phyloP scores from a whole-genome alignment of 1,284 basidiomycete genomes.

The Flammula alnicola region DNA sequence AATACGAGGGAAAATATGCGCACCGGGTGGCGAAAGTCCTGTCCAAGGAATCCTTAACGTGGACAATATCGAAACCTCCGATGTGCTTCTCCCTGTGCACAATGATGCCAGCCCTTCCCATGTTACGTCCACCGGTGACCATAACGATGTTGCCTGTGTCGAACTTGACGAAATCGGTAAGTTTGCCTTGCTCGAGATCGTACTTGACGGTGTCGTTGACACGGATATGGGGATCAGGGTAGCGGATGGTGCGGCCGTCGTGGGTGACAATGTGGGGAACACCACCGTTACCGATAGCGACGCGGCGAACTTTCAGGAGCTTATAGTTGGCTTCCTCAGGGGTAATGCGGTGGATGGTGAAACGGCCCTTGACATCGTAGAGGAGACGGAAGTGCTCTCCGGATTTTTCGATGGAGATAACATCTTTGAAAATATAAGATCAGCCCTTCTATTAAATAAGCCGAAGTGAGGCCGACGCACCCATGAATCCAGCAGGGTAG shows the following conservation, averaged over 20 bases:
- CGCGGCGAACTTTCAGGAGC: constrained; percentile 94
- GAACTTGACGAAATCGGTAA: constrained; percentile 93
- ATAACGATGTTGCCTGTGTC: constrained; percentile 98
- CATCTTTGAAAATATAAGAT: constrained; percentile 60
- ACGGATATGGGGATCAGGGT: constrained; percentile 95
- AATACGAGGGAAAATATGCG: constrained; percentile 34
- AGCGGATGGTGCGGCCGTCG: constrained; percentile 99
- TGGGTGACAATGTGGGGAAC: constrained; percentile 98
- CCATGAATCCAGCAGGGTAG: constrained; percentile 98
- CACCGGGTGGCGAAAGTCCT: constrained; percentile 95
- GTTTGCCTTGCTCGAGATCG: constrained; percentile 95
- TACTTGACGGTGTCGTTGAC: constrained; percentile 99
- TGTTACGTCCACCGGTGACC: constrained; percentile 99
- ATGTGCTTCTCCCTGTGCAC: constrained; percentile 96
- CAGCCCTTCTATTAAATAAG: not conserved
- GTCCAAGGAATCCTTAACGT: constrained; percentile 95
- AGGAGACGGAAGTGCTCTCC: constrained; percentile 99
- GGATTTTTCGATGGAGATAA: constrained; percentile 97
- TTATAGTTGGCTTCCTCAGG: constrained; percentile 98
- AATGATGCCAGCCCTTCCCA: constrained; percentile 97
- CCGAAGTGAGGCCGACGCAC: constrained; percentile 49
- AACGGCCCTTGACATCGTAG: constrained; percentile 99
- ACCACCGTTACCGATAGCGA: constrained; percentile 91
- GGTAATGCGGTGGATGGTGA: constrained; percentile 99
- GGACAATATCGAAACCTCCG: constrained; percentile 98